Conservation (phyloP, 805 yeast genomes). For the Lipomyces yamanashiensis region DNA sequence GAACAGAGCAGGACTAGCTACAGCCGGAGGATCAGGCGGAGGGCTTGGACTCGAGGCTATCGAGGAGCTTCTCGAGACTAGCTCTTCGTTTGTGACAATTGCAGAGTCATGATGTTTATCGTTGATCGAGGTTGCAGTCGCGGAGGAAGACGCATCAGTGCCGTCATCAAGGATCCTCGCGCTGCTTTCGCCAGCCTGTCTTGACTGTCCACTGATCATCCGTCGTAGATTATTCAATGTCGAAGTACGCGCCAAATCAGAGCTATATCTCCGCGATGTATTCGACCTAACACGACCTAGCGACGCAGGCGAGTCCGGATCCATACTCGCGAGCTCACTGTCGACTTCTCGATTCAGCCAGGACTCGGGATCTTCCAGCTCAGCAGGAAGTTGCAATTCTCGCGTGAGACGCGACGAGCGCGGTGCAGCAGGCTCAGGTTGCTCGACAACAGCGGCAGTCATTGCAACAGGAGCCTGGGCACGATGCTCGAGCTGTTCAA, state of each 20-base stretch:
- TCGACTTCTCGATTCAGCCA: slow-evolving; percentile 15
- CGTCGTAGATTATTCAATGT: slow-evolving; percentile 7
- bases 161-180: not conserved
- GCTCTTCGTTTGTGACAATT: not conserved
- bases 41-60: not conserved
- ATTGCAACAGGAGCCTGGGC: not conserved
- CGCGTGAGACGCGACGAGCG: slow-evolving; percentile 1
- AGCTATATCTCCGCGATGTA: slow-evolving; percentile 1
- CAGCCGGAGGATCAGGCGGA: not conserved
- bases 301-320: not conserved
- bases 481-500: slow-evolving; percentile 6
- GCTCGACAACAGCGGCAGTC: not conserved
- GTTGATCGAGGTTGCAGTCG: not conserved
- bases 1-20: slow-evolving; percentile 1
- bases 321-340: slow-evolving; percentile 17
- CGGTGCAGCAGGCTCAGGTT: slow-evolving; percentile 6
- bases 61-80: not conserved
- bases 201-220: slow-evolving; percentile 14
- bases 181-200: slow-evolving; percentile 8
- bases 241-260: slow-evolving; percentile 8
- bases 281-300: slow-evolving; percentile 4
- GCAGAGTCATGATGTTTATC: not conserved
- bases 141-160: not conserved
- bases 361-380: slow-evolving; percentile 5
- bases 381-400: slow-evolving; percentile 3